Conservation (phyloP, 2,329 filamentous ascomycete genomes). For the Penicillium sp. region DNA sequence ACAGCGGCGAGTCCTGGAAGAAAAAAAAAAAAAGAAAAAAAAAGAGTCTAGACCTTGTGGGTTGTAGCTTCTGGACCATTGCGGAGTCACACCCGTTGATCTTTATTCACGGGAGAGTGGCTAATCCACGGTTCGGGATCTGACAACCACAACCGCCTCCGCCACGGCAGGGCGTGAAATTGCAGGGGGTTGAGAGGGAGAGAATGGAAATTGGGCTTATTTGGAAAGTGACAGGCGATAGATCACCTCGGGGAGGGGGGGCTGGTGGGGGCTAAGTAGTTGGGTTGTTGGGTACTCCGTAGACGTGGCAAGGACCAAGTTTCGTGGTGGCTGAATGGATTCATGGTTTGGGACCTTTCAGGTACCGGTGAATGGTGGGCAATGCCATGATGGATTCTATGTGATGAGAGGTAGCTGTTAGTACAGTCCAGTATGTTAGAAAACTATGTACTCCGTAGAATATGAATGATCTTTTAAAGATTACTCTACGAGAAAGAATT, state of each 20-base stretch:
- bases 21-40: too few species aligned
- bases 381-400: slow-evolving; percentile 1
- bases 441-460: neutral
- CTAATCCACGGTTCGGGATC: slow-evolving; percentile 23
- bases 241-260: neutral
- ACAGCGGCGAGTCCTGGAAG: neutral
- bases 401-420: neutral
- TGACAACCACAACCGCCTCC: slow-evolving; percentile 19
- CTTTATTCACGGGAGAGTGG: slow-evolving; percentile 18
- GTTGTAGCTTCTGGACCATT: slow-evolving; percentile 23
- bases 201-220: neutral
- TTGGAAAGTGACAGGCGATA: neutral
- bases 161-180: slow-evolving; percentile 1
- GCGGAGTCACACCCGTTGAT: slow-evolving; percentile 24
- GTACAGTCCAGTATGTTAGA: neutral
- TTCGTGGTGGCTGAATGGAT: slow-evolving; percentile 1
- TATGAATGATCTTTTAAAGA: neutral
- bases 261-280: neutral
- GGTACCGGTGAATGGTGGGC: neutral
- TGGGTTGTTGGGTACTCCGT: neutral
- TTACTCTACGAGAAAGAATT: neutral
- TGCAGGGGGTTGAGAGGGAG: neutral
- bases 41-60: slow-evolving; percentile 5
- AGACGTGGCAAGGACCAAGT: neutral
- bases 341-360: neutral